Percentiles rank a stretch among this genome's conserved stretches.
Evolutionary conservation across 192 early-diverging fungal species (phyloP).

Genomic region (Dimargaris cristalligena): DNA sequence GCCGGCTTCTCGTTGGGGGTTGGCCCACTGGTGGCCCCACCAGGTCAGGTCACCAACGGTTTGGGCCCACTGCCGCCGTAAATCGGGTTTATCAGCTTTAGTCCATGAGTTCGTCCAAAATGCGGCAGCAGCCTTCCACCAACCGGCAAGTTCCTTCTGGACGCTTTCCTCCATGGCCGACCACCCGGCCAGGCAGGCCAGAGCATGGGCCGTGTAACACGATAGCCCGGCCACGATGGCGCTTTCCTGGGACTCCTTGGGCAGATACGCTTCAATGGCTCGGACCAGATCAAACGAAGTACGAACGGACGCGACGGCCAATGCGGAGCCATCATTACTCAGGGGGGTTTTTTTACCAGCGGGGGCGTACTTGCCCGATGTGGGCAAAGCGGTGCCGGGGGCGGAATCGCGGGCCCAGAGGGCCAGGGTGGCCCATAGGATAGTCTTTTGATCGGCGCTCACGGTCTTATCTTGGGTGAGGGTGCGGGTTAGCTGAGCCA

Average conservation of each 20-base stretch:
- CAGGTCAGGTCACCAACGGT: neutral
- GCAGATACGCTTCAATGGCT: neutral
- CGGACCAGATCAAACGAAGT: neutral
- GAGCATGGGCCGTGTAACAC: neutral
- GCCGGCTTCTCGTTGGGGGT: too few species aligned
- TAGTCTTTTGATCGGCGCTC: neutral
- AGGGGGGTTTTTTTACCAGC: too few species aligned
- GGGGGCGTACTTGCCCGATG: neutral
- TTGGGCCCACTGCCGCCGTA: slow-evolving; percentile 9
- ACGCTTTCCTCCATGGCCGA: neutral
- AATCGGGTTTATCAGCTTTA: neutral
- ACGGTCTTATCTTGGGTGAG: neutral
- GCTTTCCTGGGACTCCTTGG: slow-evolving; percentile 5
- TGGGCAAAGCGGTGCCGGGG: too few species aligned
- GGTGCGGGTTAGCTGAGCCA: neutral
- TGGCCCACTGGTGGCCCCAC: neutral
- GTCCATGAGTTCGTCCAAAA: neutral
- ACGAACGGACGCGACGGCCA: too few species aligned
- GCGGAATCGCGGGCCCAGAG: neutral
- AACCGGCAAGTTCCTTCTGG: neutral
- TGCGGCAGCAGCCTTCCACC: neutral
- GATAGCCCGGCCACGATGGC: neutral
- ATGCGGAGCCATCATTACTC: too few species aligned
- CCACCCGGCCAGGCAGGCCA: neutral
- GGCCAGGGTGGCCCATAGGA: neutral